Conservation (phyloP, 495 filamentous ascomycete species). For the Penicillium salamii region DNA sequence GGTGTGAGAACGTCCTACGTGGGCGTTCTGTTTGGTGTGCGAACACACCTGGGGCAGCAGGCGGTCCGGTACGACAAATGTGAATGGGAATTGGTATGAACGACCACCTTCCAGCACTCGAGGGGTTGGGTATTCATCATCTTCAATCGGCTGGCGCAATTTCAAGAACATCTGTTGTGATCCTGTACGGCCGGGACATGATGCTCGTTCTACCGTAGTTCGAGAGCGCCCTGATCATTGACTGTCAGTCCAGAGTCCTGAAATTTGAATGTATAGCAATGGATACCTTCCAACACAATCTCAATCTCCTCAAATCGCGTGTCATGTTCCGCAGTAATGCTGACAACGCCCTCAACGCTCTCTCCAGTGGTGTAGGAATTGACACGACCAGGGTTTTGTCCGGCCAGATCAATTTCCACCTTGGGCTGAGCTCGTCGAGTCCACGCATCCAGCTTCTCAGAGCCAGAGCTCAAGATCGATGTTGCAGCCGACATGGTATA, state of each 20-base stretch:
- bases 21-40: slow-evolving; percentile 52
- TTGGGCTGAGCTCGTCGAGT: slow-evolving; percentile 30
- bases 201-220: slow-evolving; percentile 51
- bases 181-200: slow-evolving; percentile 48
- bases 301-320: slow-evolving; percentile 76
- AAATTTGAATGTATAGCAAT: slow-evolving; percentile 10
- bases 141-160: slow-evolving; percentile 74
- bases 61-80: slow-evolving; percentile 78
- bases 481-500: slow-evolving; percentile 18
- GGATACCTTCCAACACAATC: slow-evolving; percentile 73
- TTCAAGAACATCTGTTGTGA: slow-evolving; percentile 70
- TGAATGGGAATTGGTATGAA: slow-evolving; percentile 76
- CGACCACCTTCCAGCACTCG: slow-evolving; percentile 63
- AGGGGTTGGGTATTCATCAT: slow-evolving; percentile 65
- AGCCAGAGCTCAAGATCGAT: slow-evolving; percentile 28
- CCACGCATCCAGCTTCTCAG: slow-evolving; percentile 28
- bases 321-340: slow-evolving; percentile 60
- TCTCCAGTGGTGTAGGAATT: slow-evolving; percentile 60
- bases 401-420: slow-evolving; percentile 31
- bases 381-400: slow-evolving; percentile 37
- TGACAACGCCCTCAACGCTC: slow-evolving; percentile 55
- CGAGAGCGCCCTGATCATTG: slow-evolving; percentile 38
- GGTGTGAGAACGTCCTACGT: slow-evolving; percentile 69
- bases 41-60: slow-evolving; percentile 62
- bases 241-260: slow-evolving; percentile 10